Conservation (phyloP, 306 rosid species). For the Sicyos baderoa region DNA sequence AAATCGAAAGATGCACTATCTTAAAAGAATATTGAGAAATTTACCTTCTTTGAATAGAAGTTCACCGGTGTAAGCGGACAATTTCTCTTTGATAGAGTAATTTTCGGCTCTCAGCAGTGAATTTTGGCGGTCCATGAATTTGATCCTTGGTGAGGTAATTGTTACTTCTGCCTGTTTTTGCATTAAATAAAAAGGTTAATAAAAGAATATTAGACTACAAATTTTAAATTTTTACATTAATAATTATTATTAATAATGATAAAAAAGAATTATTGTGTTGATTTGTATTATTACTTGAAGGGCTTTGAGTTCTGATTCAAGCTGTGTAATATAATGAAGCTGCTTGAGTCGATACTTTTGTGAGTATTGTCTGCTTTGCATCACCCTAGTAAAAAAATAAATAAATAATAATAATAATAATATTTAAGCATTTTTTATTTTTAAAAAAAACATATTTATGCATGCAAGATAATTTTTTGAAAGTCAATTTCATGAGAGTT, state of each 20-base stretch:
- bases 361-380: constrained; percentile 26
- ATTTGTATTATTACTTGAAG: constrained; percentile 21
- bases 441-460: not conserved
- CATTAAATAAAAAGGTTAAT: no score
- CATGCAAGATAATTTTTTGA: not conserved
- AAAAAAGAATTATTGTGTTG: not conserved
- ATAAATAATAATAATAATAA: no score
- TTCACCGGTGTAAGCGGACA: constrained; percentile 15
- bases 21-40: no score
- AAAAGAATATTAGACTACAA: no score
- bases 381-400: constrained; percentile 4
- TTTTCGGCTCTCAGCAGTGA: constrained; percentile 25
- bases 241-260: no score
- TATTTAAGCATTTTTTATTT: no score
- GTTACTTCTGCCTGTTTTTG: constrained; percentile 23
- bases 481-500: not conserved
- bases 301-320: constrained; percentile 21
- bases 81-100: constrained; percentile 17
- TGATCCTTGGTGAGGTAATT: constrained; percentile 19
- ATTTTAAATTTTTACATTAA: no score
- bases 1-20: no score
- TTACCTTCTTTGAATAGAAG: constrained; percentile 25
- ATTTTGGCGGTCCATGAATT: constrained; percentile 10
- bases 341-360: constrained; percentile 25
- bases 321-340: constrained; percentile 1